Conservation (phyloP, 495 filamentous ascomycete species). For the Schizothecium vesticola region DNA sequence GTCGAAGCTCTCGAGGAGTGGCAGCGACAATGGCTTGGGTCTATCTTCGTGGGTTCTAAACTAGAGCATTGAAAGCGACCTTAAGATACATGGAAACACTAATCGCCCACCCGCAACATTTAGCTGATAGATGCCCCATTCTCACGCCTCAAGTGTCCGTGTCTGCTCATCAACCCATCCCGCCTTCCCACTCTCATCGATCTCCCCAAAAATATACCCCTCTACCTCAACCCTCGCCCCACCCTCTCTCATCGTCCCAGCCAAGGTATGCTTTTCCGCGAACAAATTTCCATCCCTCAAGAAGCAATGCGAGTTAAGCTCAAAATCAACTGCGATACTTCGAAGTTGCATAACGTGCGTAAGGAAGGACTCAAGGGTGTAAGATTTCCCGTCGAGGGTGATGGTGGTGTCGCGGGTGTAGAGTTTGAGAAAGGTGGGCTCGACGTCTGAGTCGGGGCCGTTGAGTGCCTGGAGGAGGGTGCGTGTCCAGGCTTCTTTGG, state of each 20-base stretch:
- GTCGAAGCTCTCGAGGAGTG: too few species aligned
- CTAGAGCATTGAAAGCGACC: too few species aligned
- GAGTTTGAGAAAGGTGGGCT: neutral
- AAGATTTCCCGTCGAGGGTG: neutral
- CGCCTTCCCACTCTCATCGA: neutral
- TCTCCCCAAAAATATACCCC: neutral
- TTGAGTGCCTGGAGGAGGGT: neutral
- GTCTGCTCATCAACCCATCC: slow-evolving; percentile 1
- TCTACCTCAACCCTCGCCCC: neutral
- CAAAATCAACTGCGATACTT: neutral
- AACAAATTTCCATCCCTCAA: neutral
- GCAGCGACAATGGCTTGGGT: too few species aligned
- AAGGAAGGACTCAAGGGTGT: neutral
- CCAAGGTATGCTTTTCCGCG: slow-evolving; percentile 1
- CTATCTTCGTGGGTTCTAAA: too few species aligned
- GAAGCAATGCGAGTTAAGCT: slow-evolving; percentile 1
- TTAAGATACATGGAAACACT: too few species aligned
- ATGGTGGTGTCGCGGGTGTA: neutral
- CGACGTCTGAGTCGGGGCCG: neutral
- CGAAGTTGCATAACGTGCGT: neutral
- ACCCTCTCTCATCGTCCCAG: neutral
- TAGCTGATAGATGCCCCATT: too few species aligned
- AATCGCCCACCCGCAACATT: too few species aligned
- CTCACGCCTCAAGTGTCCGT: neutral
- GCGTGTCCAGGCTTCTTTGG: neutral